Percentiles rank a stretch among this genome's conserved stretches.
Evolutionary conservation across 306 rosid species (phyloP).

Genomic region (Cucumis sativus): Cucumber_9930_V3 NC_026661.2:5302001-5302500

Average conservation of each 20-base stretch:
- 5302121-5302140: constrained; percentile 11
- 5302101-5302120: constrained; percentile 23
- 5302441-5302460: no score
- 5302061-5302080: not conserved
- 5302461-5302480: no score
- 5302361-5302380: not conserved
- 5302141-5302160: constrained; percentile 19
- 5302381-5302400: not conserved
- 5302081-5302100: not conserved
- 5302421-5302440: not conserved
- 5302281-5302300: not conserved
- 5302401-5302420: not conserved
- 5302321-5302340: not conserved
- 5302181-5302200: constrained; percentile 33
- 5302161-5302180: constrained; percentile 25
- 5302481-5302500: not conserved
- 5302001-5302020: not conserved
- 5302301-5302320: not conserved
- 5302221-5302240: not conserved
- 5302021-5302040: constrained; percentile 27
- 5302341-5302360: not conserved
- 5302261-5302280: not conserved
- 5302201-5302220: not conserved
- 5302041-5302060: constrained; percentile 14
- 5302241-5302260: not conserved